Base-by-base conservation (phyloP, 1,284 basidiomycete genomes). In the Puccinia hordei region DNA sequence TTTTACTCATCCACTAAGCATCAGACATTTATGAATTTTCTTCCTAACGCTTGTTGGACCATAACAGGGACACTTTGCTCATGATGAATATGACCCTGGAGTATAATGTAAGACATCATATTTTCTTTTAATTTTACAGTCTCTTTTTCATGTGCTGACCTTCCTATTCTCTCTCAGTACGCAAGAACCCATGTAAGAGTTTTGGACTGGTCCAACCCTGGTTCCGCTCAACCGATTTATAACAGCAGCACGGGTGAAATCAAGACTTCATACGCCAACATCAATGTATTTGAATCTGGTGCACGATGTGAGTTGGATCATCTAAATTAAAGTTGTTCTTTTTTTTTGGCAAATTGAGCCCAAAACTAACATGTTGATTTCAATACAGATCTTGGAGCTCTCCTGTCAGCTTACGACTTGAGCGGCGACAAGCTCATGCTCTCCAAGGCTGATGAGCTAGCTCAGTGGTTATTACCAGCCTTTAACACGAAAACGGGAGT, bases 371-470 rank as follows among this genome's bases (percentile, higher is more conserved):
- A 55, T 68, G 6, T 22, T 53, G n/a, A 12, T 61, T 66, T 69
- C 30, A 24, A 41, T 65, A 12, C 33, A 81, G 79, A 74, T 46
- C 38, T 81, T 44, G 79, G 72, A 27, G 72, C 72, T 22, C 65
- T 81, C 12, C 51, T 81, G 3, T 81, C 79, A 38, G 79, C 79
- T 33, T 81, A 81, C 38, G 79, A 81, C 41, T 46, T 81, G 38
- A 73, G 69, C 51, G 79, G 79, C 30, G 72, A 81, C 71, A 63
- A 63, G 5, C 63, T 88, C 19, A 85, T 88, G 83, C 86, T 92
- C 2, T 85, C 89, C 27, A 85, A 88, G 83, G 91, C 93, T 0
- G 88, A 90, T 84, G 87, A 91, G 83, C 87, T 93, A 27, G 90
- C 90, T 0, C 89, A 93, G 84, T 91, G 91, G 85, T 86, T 94